Evolutionary conservation across 441 rosid species (phyloP), one percentile per base, ranked within the genome.

Genomic region (Corymbia citriodora): DNA sequence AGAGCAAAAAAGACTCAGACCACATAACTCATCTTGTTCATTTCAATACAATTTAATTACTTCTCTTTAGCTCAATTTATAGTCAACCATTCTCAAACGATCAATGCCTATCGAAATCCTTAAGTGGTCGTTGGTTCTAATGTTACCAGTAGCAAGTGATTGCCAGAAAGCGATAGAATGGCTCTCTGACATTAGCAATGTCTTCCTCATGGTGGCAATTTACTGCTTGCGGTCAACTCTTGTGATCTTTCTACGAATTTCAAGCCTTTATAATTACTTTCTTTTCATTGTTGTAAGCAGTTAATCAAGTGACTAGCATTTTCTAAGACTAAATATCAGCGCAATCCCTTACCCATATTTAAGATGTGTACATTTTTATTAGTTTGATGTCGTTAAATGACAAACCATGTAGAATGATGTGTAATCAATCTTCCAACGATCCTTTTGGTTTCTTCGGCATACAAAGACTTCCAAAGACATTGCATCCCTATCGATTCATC

Each of bases 141-240:
- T n/a, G 12, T 61, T 61, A 14, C 31, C 0, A 61, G 31, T 2
- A 0, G 8, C 4, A 61, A 0, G 16, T 11, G 0, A 0, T 0
- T 6, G 7, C 2, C 27, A 6, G 12, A 61, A 61, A 61, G 25
- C 27, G 8, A 25, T 15, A 12, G 12, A 61, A 61, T 27, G 15
- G 27, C 31, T 61, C 0, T 27, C 12, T 61, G 16, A 61, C 68
- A 61, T 27, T 10, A 8, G n/a, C 68, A 6, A 5, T 0, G 16
- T 61, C 0, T 12, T n/a, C 16, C 68, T 25, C 45, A 40, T 40
- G 6, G 45, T 40, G 45, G 45, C 45, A 40, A 1, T 40, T 40
- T 25, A 61, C 6, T 61, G n/a, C 31, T 61, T 15, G 6, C 3
- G 4, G 25, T 61, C 31, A 61, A 61, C 16, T 61, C 0, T 61